A percentile compares a stretch with the other conserved stretches of the same genome.
phyloP scores from a whole-genome alignment of 2,329 filamentous ascomycete species.

The Sclerotiophoma versabilis region DNA sequence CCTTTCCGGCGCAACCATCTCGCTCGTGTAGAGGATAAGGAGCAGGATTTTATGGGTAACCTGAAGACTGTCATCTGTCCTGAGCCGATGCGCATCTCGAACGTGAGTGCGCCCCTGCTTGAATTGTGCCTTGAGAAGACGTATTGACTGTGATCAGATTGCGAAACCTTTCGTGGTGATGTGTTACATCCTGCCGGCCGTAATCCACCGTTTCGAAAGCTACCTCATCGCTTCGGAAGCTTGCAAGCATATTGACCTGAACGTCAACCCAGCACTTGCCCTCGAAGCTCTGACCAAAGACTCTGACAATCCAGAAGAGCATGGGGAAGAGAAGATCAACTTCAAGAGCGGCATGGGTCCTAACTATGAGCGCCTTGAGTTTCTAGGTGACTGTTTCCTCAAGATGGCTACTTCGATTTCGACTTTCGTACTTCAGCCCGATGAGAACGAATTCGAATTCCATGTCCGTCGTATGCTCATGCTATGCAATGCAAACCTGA shows the following conservation, averaged over 20 bases:
- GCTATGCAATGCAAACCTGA: conserved; percentile 90
- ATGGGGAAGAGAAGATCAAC: conserved; percentile 71
- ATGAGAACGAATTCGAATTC: conserved; percentile 82
- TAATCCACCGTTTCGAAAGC: conserved; percentile 83
- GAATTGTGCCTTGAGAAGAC: too few relatives aligned
- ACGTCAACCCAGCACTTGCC: conserved; percentile 72
- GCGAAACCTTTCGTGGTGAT: conserved; percentile 73
- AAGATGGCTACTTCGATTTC: conserved; percentile 96
- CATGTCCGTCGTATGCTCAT: conserved; percentile 91
- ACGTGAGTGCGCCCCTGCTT: too few relatives aligned
- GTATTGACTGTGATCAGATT: conserved; percentile 60
- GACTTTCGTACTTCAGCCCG: conserved; percentile 77
- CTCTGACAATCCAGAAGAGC: conserved; percentile 81
- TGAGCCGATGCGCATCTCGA: conserved; percentile 77
- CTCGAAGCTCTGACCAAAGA: conserved; percentile 94
- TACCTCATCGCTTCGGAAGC: conserved; percentile 82
- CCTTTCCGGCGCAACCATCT: conserved; percentile 83
- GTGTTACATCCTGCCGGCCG: conserved; percentile 78
- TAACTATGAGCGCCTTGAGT: conserved; percentile 94
- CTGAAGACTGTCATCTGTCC: conserved; percentile 73
- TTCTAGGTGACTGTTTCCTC: conserved; percentile 90
- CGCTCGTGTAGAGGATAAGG: conserved; percentile 63
- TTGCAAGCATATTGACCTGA: conserved; percentile 68
- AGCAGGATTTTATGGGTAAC: conserved; percentile 59
- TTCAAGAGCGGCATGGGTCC: conserved; percentile 86